Percentiles rank a stretch among this genome's conserved stretches.
These are phyloP conservation scores for Selenicereus undatus DNA, from an alignment of 148 eudicot genomes.

Conservation along the genomic window DNA sequence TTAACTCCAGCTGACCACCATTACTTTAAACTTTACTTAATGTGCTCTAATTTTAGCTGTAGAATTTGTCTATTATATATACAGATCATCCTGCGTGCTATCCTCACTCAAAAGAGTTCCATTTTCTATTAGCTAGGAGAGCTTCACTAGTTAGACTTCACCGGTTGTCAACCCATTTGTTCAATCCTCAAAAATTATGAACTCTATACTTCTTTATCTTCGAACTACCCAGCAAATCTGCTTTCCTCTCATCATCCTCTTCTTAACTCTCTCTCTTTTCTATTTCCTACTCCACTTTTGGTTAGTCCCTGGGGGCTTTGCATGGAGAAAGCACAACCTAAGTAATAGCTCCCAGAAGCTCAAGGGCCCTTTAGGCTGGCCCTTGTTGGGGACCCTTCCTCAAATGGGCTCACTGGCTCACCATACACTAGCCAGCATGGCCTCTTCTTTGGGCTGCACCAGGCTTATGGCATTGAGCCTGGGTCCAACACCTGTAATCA, in stretches of 20 bases:
- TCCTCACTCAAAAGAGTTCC: constrained; percentile 17
- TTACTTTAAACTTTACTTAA: constrained; percentile 24
- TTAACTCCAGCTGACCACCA: constrained; percentile 19
- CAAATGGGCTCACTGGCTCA: constrained; percentile 57
- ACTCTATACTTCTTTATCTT: constrained; percentile 27
- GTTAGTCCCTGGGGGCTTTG: constrained; percentile 68
- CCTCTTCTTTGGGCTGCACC: constrained; percentile 37
- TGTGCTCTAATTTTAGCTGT: constrained; percentile 2
- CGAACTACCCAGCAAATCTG: constrained; percentile 29
- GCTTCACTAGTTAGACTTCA: neutral
- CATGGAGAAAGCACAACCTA: constrained; percentile 51
- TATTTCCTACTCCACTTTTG: constrained; percentile 45
- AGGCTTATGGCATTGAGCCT: constrained; percentile 74
- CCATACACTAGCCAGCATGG: constrained; percentile 53
- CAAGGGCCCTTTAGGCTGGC: constrained; percentile 66
- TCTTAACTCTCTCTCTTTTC: constrained; percentile 32
- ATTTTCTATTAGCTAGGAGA: constrained; percentile 10
- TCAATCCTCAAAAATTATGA: constrained; percentile 27
- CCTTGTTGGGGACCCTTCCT: constrained; percentile 57
- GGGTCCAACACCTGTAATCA: constrained; percentile 51
- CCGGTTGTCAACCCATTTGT: neutral
- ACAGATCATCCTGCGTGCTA: constrained; percentile 30
- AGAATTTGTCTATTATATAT: constrained; percentile 28
- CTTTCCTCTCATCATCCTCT: constrained; percentile 28
- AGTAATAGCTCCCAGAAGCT: constrained; percentile 25